Conservation (phyloP, 2,329 filamentous ascomycete genomes). For the Claviceps africana region DNA sequence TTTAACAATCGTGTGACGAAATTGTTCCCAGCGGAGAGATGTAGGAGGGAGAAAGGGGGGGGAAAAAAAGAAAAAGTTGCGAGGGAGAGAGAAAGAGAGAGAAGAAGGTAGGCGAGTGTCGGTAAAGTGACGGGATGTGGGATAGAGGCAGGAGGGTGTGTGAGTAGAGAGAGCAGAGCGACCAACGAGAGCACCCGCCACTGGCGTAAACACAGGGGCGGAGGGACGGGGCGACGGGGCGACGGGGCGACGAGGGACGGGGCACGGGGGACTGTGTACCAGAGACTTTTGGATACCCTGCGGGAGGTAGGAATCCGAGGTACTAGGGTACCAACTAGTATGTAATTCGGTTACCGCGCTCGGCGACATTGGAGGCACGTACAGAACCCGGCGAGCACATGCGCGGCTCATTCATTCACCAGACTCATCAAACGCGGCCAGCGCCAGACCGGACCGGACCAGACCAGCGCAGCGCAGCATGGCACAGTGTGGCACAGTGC, state of each 20-base stretch:
- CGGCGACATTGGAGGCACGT: neutral
- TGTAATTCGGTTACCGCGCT: neutral
- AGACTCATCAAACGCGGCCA: neutral
- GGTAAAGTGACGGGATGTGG: slow-evolving; percentile 11
- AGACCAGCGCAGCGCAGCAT: too few species aligned
- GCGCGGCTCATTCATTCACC: neutral
- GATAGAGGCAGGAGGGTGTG: slow-evolving; percentile 9
- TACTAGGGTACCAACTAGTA: too few species aligned
- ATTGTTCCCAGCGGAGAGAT: slow-evolving; percentile 4
- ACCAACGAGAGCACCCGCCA: slow-evolving; percentile 6
- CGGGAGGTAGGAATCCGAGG: too few species aligned
- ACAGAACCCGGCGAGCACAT: neutral
- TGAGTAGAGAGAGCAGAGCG: slow-evolving; percentile 6
- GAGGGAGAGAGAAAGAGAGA: slow-evolving; percentile 11
- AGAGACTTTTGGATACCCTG: neutral
- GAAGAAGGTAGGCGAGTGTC: slow-evolving; percentile 6
- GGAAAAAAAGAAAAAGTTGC: slow-evolving; percentile 11
- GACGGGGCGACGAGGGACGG: neutral
- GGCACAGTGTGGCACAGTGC: neutral
- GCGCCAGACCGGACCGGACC: neutral
- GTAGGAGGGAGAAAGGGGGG: slow-evolving; percentile 11
- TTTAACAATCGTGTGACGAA: slow-evolving; percentile 4
- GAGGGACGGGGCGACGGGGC: neutral
- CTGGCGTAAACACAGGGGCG: slow-evolving; percentile 5
- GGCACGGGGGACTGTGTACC: neutral